A percentile compares a stretch with the other conserved stretches of the same genome.
phyloP scores from a whole-genome alignment of 2,329 filamentous ascomycete genomes.

The Dichotomopilus funicola region DNA sequence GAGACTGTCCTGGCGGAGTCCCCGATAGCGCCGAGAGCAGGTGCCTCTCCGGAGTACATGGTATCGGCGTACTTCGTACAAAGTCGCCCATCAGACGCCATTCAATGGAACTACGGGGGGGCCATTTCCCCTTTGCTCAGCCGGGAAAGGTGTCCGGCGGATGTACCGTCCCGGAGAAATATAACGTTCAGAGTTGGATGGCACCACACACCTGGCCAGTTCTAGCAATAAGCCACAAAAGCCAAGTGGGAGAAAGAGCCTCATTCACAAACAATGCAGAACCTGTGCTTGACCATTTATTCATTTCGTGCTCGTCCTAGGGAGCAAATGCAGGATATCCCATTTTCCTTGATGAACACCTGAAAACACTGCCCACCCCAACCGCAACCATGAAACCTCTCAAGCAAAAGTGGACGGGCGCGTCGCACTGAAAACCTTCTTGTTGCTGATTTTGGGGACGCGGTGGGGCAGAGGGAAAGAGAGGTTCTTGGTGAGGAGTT shows the following conservation, averaged over 20 bases:
- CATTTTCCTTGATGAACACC: constrained; percentile 58
- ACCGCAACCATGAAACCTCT: constrained; percentile 49
- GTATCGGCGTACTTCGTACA: no score
- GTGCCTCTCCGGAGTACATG: no score
- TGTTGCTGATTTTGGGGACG: constrained; percentile 70
- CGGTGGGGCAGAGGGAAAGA: constrained; percentile 99
- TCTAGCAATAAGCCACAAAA: constrained; percentile 2
- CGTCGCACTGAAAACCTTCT: constrained; percentile 89
- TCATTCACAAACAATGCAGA: constrained; percentile 16
- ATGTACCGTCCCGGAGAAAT: no score
- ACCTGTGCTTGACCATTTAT: constrained; percentile 27
- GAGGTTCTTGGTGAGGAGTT: constrained; percentile 90
- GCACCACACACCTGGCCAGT: neutral
- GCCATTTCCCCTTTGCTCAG: no score
- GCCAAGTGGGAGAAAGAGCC: constrained; percentile 2
- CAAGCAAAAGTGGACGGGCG: constrained; percentile 98
- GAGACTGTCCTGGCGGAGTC: no score
- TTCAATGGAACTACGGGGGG: no score
- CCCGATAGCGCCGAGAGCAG: no score
- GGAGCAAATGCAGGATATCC: constrained; percentile 54
- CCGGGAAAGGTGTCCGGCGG: no score
- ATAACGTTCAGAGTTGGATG: no score
- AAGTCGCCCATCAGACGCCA: no score
- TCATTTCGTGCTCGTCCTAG: constrained; percentile 40
- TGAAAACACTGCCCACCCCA: constrained; percentile 49